Evolutionary conservation across 2,329 filamentous ascomycete genomes (phyloP), one percentile per base, ranked within the genome.

Genomic region (Rhynchosporium graminicola): DNA sequence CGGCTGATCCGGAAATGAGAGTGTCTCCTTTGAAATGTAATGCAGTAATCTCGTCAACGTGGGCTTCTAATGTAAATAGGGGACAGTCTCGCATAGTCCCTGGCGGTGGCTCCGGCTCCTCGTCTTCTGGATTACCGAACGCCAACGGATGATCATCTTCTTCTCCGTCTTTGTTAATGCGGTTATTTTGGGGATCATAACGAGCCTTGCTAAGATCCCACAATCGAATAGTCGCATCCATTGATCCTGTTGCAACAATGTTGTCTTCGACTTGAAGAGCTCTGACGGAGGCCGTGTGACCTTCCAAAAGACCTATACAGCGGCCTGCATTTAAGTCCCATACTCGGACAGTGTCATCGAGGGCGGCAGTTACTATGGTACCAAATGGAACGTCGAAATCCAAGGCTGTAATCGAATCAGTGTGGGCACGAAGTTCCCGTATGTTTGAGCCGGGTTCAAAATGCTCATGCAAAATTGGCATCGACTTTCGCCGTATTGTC

Each of bases 381-480:
- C 95, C 95, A 75, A 98, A 98, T 0, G 95, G 95, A n/a, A 89
- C 90, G 74, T 99, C 95, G 75, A 99, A 99, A 77, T 98, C 95
- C 65, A 99, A 76, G 7, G 94, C 90, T 0, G 93, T 96, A 65
- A 99, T 89, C 62, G 84, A 85, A 74, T 99, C 95, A 58, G 86
- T 87, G 75, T 99, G 95, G 2, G 94, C 92, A 69, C 91, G 88
- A 61, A 98, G 83, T 74, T 97, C 91, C 69, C 89, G 89, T 71
- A 99, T 97, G 71, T 84, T 86, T 40, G 91, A 92, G 20, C 95
- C 95, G 3, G 94, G 88, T 67, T 96, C 88, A 74, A 97, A 91
- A 76, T 98, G 92, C 76, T 98, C 95, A 77, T 99, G 95, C 61
- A 98, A 80, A 61, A 98, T 90, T 7, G 94, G 92, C 89, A 96